Conservation (phyloP, 2,329 filamentous ascomycete species). For the Xylaria hypoxylon region DNA sequence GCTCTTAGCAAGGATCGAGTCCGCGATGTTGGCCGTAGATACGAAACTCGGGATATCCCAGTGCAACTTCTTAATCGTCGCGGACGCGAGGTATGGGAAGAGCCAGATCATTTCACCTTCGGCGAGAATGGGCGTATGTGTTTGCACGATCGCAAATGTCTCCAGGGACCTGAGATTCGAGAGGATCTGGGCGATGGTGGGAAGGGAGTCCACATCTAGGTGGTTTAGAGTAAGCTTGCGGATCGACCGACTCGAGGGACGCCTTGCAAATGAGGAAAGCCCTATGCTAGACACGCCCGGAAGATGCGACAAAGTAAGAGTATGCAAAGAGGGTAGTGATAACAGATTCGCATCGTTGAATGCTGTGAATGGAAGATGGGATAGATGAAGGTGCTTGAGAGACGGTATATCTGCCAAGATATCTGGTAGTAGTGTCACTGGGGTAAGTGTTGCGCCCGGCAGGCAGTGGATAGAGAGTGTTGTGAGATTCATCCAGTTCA, state of each 20-base stretch:
- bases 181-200: constrained; percentile 69
- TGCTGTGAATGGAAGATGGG: constrained; percentile 64
- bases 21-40: constrained; percentile 61
- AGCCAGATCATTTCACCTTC: constrained; percentile 69
- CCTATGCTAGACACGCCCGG: constrained; percentile 67
- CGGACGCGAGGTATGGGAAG: constrained; percentile 72
- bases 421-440: constrained; percentile 63
- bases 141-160: constrained; percentile 66
- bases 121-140: constrained; percentile 65
- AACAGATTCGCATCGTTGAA: constrained; percentile 69
- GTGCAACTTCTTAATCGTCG: constrained; percentile 65
- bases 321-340: constrained; percentile 65
- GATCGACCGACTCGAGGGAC: constrained; percentile 59
- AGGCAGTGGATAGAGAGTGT: constrained; percentile 70
- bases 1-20: constrained; percentile 69
- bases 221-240: constrained; percentile 66
- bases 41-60: constrained; percentile 72
- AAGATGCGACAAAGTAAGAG: constrained; percentile 67
- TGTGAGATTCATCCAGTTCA: constrained; percentile 66
- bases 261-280: constrained; percentile 67
- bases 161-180: constrained; percentile 64
- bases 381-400: constrained; percentile 70
- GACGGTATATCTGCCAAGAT: constrained; percentile 64
- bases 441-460: constrained; percentile 65
- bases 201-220: constrained; percentile 66